These are phyloP conservation scores for Hypomontagnella monticulosa DNA, from an alignment of 495 filamentous ascomycete genomes.

Conservation along the genomic window DNA sequence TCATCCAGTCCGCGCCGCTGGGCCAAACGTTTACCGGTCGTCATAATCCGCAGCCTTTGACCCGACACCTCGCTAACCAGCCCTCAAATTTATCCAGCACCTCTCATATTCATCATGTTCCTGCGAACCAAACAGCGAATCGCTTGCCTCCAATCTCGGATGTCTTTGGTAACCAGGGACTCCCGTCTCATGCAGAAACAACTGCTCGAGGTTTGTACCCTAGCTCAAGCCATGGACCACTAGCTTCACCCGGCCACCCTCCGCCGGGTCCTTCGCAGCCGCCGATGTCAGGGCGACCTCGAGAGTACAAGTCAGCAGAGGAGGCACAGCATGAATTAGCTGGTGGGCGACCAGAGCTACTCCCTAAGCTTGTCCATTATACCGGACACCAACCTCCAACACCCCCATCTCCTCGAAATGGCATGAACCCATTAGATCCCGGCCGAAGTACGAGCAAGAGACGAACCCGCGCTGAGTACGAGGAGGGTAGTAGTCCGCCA, in stretches of 20 bases:
- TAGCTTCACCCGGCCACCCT: slow-evolving; percentile 78
- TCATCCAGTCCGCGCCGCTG: slow-evolving; percentile 97
- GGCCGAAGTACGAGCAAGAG: slow-evolving; percentile 68
- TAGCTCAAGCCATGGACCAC: slow-evolving; percentile 75
- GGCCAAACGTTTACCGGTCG: slow-evolving; percentile 94
- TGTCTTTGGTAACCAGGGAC: slow-evolving; percentile 81
- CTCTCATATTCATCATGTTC: slow-evolving; percentile 91
- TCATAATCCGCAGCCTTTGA: slow-evolving; percentile 81
- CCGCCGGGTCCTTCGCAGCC: slow-evolving; percentile 51
- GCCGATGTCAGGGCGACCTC: slow-evolving; percentile 65
- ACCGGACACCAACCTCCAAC: slow-evolving; percentile 90
- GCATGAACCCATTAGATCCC: slow-evolving; percentile 49
- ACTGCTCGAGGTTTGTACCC: slow-evolving; percentile 44
- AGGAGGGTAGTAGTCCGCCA: slow-evolving; percentile 84
- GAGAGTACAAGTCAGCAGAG: slow-evolving; percentile 95
- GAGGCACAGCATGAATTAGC: slow-evolving; percentile 91
- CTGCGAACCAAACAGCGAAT: slow-evolving; percentile 88
- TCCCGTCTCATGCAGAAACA: slow-evolving; percentile 70
- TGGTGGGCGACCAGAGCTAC: slow-evolving; percentile 87
- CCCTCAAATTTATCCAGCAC: slow-evolving; percentile 86
- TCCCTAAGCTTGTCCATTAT: slow-evolving; percentile 95
- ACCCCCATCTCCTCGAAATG: slow-evolving; percentile 80
- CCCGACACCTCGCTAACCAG: slow-evolving; percentile 84
- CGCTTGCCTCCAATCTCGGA: slow-evolving; percentile 93
- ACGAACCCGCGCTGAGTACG: slow-evolving; percentile 86